These are phyloP conservation scores for Arachnomyces sp. DNA, from an alignment of 2,329 filamentous ascomycete species.

Conservation along the genomic window DNA sequence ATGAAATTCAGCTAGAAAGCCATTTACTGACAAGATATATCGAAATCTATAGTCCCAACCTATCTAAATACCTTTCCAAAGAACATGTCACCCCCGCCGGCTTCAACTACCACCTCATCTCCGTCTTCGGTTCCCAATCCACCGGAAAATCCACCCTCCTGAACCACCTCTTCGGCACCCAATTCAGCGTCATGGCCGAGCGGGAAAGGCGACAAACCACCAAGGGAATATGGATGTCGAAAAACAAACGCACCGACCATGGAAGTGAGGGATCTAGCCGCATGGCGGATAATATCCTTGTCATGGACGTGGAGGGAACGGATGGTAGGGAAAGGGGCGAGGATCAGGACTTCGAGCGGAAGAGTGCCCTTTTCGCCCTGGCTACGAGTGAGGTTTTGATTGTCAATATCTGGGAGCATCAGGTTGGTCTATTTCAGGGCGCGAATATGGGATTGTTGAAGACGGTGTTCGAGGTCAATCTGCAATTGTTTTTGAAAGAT, in stretches of 20 bases:
- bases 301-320: constrained; percentile 98
- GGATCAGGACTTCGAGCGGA: constrained; percentile 97
- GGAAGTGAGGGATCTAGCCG: constrained; percentile 41
- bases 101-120: constrained; percentile 99
- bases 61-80: constrained; percentile 72
- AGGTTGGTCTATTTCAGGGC: constrained; percentile 94
- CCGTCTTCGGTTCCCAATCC: constrained; percentile 96
- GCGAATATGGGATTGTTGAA: constrained; percentile 98
- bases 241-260: constrained; percentile 61
- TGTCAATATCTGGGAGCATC: constrained; percentile 98
- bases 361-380: constrained; percentile 92
- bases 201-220: constrained; percentile 89
- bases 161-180: constrained; percentile 89
- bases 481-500: constrained; percentile 94
- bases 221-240: constrained; percentile 99
- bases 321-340: constrained; percentile 93
- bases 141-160: constrained; percentile 96
- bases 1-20: background rate
- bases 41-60: constrained; percentile 51
- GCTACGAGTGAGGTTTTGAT: constrained; percentile 97
- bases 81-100: constrained; percentile 77
- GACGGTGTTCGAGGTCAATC: constrained; percentile 97
- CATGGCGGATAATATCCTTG: constrained; percentile 96
- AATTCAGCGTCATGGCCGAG: constrained; percentile 98
- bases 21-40: background rate